Base-by-base conservation (phyloP, 2,329 filamentous ascomycete genomes). In the Albifimbria verrucaria region DNA sequence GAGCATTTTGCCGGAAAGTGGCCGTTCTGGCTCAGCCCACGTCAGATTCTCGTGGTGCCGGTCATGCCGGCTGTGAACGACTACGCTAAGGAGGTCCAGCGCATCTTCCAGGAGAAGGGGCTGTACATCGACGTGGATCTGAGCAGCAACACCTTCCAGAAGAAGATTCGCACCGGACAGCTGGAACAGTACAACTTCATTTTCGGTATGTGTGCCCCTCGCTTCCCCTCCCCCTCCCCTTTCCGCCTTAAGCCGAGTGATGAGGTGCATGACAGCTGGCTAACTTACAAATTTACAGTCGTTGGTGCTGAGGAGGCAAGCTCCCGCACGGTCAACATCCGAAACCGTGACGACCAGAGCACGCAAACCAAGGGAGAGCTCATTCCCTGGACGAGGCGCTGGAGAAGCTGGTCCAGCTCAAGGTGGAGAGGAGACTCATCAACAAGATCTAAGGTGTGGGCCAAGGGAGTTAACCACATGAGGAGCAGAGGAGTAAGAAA, bases 1-100 rank as follows among this genome's bases (percentile, higher is more conserved):
- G 90, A 94, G 77, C 90, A 93, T 72, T 93, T 91, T 68, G 89
- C 81, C 51, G 90, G 90, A 62, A 92, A 92, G 75, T 94, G 90
- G 90, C 90, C 90, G 1, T 91, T 93, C 79, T 94, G 90, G 90
- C 76, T 94, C 57, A 90, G 86, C 61, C 90, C 89, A n/a, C 82
- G 90, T 49, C 90, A 94, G 72, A 83, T 94, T 58, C 78, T 75
- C 50, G 70, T 75, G 42, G 71, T 75, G 22, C 72, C 72, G 23
- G 82, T 94, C 58, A 86, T 92, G 56, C 89, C 89, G 9, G 88
- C 91, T 55, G 89, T 89, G 72, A 86, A 87, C 63, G 85, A 86
- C 65, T 92, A 94, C 69, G 89, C 89, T 57, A 77, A 86, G 66
- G 88, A 93, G 70, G 84, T 93, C 7, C 84, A 88, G 64, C 70